Evolutionary conservation across 768 basidiomycete genomes (phyloP).

Genomic region (Agaricus blazei): DNA sequence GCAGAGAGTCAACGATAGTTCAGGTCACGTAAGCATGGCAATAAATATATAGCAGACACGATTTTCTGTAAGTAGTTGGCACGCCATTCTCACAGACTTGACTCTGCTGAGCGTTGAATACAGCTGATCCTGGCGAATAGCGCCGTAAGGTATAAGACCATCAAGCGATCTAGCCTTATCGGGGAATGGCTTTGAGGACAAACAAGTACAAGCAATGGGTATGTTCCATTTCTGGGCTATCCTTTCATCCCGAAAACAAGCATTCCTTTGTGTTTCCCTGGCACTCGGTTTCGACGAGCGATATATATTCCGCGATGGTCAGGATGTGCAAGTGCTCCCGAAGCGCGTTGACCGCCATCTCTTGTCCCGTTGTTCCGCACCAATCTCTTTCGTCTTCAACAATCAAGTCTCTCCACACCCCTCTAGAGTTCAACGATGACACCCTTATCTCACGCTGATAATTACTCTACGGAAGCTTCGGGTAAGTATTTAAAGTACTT

Average conservation of each 20-base stretch:
- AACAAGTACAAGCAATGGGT: not conserved
- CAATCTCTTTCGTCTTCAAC: not conserved
- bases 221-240: not conserved
- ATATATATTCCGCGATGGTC: not conserved
- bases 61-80: too few relatives aligned
- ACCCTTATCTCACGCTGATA: not conserved
- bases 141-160: not conserved
- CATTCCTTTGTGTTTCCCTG: not conserved
- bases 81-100: too few relatives aligned
- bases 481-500: not conserved
- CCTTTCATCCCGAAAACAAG: not conserved
- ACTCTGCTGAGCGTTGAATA: too few relatives aligned
- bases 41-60: too few relatives aligned
- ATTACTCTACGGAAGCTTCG: not conserved
- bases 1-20: too few relatives aligned
- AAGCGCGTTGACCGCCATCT: constrained; percentile 1
- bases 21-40: too few relatives aligned
- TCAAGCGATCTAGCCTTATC: not conserved
- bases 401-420: not conserved
- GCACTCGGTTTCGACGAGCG: not conserved
- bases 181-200: not conserved
- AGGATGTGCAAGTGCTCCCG: not conserved
- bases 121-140: too few relatives aligned
- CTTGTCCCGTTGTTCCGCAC: not conserved
- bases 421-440: not conserved